Percentiles rank a stretch among this genome's conserved stretches.
These are phyloP conservation scores for Cryptococcus hybrid DNA, from an alignment of 1,284 basidiomycete species.

Conservation along the genomic window DNA sequence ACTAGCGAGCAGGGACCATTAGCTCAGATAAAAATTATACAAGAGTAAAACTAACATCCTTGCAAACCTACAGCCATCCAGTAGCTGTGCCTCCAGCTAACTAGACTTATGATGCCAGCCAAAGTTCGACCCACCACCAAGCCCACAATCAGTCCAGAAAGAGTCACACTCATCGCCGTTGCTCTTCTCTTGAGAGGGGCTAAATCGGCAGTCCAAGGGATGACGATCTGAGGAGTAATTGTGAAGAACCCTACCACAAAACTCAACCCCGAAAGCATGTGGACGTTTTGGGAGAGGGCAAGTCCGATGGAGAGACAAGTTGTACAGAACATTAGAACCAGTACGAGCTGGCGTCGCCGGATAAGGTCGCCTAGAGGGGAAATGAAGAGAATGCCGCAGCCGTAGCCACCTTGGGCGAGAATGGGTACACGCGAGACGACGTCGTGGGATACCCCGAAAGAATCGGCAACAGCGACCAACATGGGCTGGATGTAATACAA, in stretches of 20 bases:
- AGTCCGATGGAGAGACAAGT: conserved; percentile 60
- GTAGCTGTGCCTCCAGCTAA: conserved; percentile 63
- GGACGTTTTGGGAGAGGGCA: conserved; percentile 55
- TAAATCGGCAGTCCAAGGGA: conserved; percentile 65
- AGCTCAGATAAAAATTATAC: neutral
- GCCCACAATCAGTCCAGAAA: conserved; percentile 68
- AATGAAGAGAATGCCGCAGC: conserved; percentile 60
- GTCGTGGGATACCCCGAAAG: conserved; percentile 60
- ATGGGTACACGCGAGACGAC: conserved; percentile 61
- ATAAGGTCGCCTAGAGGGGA: conserved; percentile 67
- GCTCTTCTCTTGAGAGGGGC: conserved; percentile 63
- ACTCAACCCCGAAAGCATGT: conserved; percentile 58
- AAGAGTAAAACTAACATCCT: conserved; percentile 23
- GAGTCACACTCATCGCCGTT: conserved; percentile 63
- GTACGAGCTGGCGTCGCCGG: conserved; percentile 57
- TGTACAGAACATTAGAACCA: conserved; percentile 55
- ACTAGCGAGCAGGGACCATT: conserved; percentile 19
- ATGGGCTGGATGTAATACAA: conserved; percentile 70
- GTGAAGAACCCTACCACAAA: conserved; percentile 60
- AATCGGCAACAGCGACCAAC: conserved; percentile 54
- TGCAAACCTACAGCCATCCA: conserved; percentile 62
- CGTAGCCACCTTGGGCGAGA: conserved; percentile 55
- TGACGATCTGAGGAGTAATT: conserved; percentile 55
- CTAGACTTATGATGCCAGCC: conserved; percentile 64
- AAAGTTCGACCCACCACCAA: conserved; percentile 66